These are phyloP conservation scores for Stagonosporopsis rhizophila DNA, from an alignment of 2,329 filamentous ascomycete genomes.

Conservation along the genomic window DNA sequence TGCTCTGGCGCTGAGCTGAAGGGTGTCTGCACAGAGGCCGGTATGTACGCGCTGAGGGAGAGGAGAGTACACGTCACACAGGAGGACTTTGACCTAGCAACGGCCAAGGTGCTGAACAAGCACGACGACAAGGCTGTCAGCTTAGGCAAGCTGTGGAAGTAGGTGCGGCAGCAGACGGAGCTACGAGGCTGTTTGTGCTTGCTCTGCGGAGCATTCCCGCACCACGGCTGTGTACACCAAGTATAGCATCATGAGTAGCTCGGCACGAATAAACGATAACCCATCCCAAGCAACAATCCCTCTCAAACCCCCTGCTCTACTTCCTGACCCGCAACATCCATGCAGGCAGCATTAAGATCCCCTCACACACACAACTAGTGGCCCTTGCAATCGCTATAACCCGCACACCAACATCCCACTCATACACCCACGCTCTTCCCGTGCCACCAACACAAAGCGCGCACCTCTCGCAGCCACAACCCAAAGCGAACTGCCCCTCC, in stretches of 20 bases:
- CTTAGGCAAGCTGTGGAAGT: slow-evolving; percentile 87
- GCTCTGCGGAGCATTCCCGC: slow-evolving; percentile 1
- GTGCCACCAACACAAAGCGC: too few relatives aligned
- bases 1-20: slow-evolving; percentile 97
- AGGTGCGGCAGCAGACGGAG: slow-evolving; percentile 27
- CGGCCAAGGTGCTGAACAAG: slow-evolving; percentile 99
- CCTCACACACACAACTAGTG: too few relatives aligned
- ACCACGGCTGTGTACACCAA: slow-evolving; percentile 22
- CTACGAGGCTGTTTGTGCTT: neutral
- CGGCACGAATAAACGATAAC: slow-evolving; percentile 16
- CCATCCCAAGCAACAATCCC: neutral
- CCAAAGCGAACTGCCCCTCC: too few relatives aligned
- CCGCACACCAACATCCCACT: too few relatives aligned
- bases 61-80: slow-evolving; percentile 97
- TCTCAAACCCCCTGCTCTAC: too few relatives aligned
- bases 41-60: slow-evolving; percentile 97
- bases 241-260: slow-evolving; percentile 23
- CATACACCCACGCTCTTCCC: too few relatives aligned
- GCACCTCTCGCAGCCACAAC: too few relatives aligned
- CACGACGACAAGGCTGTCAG: slow-evolving; percentile 98
- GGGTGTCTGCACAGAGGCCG: slow-evolving; percentile 97
- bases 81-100: slow-evolving; percentile 98
- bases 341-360: too few relatives aligned
- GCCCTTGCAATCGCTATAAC: too few relatives aligned
- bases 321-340: too few relatives aligned